Conservation (phyloP, 371 early-diverging fungal genomes). For the Batkoa obscura region DNA sequence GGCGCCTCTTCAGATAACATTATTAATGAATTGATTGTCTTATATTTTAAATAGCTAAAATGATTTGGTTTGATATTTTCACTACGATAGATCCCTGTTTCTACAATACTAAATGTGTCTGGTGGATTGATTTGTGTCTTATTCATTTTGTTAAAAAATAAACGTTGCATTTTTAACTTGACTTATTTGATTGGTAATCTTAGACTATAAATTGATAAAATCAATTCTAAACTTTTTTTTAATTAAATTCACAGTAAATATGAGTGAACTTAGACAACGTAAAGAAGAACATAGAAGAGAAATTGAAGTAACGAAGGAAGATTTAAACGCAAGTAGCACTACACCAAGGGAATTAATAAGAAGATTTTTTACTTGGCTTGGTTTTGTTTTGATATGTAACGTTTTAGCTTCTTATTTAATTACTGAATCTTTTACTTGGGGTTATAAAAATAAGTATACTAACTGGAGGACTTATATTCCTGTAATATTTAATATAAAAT, state of each 20-base stretch:
- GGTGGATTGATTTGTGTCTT: slow-evolving; percentile 66
- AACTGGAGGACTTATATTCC: slow-evolving; percentile 56
- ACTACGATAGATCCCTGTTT: slow-evolving; percentile 69
- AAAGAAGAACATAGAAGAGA: background rate
- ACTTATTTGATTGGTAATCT: too few species aligned
- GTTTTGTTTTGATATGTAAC: background rate
- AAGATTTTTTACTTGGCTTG: background rate
- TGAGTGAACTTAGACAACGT: background rate
- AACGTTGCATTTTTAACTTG: too few species aligned
- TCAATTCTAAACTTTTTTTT: too few species aligned
- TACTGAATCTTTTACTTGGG: slow-evolving; percentile 66
- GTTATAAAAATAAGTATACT: slow-evolving; percentile 46
- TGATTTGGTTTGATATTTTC: slow-evolving; percentile 47
- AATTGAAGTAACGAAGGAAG: background rate
- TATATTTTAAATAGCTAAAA: slow-evolving; percentile 56
- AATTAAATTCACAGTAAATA: too few species aligned
- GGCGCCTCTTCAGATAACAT: slow-evolving; percentile 76
- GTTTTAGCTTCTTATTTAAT: slow-evolving; percentile 45
- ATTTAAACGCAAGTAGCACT: background rate
- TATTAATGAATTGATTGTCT: slow-evolving; percentile 56
- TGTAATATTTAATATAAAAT: slow-evolving; percentile 14
- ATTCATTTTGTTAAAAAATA: too few species aligned
- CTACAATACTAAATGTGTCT: slow-evolving; percentile 82
- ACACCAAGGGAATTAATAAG: too few species aligned
- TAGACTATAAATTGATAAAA: too few species aligned